Base-by-base conservation (phyloP, 371 early-diverging fungal genomes). In the Agmasoma carcini region DNA sequence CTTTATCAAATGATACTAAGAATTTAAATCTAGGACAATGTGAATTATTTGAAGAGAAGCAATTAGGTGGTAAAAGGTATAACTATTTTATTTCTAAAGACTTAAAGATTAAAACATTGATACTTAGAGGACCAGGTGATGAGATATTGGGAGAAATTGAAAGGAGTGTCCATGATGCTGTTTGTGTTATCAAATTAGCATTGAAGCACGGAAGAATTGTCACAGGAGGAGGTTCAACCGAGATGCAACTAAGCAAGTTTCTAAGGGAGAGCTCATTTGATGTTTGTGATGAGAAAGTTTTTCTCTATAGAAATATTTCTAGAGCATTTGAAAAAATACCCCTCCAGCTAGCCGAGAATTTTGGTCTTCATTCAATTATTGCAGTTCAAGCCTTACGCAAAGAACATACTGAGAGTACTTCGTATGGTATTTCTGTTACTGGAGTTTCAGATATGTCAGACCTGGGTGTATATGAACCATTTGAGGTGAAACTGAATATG, bases 91-190 rank as follows among this genome's bases (percentile, higher is more conserved):
- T 81, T 63, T 92, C 85, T 0, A 79, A 86, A 36, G 78, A 83
- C 66, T 84, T 87, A 49, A 84, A 84, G 74, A 90, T 90, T 0
- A 88, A 88, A 73, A 98, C 99, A 0, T 76, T 98, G 25, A 80
- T 98, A 43, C 79, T 98, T 40, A 80, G 96, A 64, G 99, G 99
- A 65, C 96, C 96, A 59, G 92, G 95, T 22, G 90, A 90, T 70
- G 94, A 96, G 75, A 90, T 96, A 56, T 88, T 98, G 75, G 92
- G 94, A 61, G 99, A 98, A 75, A 92, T 97, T 2, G 95, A 94
- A 78, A 82, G 99, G 55, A 83, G 84, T 67, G 78, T 98, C 64
- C 87, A 96, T 75, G 99, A 98, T 77, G 93, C 96, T 45, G 88
- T 97, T 70, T 90, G 90, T 87, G 89, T 96, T 77, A 91, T 97